These are phyloP conservation scores for Kazachstania sp. DNA, from an alignment of 1,139 yeast genomes.

Conservation along the genomic window DNA sequence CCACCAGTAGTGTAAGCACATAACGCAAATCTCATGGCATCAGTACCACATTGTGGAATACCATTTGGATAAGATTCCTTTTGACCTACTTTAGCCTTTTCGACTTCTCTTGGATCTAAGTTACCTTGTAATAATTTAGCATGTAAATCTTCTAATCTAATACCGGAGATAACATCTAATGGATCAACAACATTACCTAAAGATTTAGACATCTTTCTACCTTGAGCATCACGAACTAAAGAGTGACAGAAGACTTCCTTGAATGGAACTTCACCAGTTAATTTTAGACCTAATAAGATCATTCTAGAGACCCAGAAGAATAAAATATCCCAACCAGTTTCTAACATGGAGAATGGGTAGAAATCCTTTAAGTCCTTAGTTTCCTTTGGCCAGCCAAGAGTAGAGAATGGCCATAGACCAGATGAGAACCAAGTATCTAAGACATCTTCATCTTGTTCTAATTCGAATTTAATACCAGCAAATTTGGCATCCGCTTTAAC, in stretches of 20 bases:
- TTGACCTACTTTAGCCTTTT: constrained; percentile 84
- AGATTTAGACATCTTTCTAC: constrained; percentile 97
- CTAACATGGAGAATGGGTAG: constrained; percentile 87
- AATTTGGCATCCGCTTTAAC: constrained; percentile 69
- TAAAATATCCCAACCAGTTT: constrained; percentile 98
- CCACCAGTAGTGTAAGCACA: constrained; percentile 99
- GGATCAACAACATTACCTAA: constrained; percentile 96
- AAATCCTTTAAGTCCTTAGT: constrained; percentile 67
- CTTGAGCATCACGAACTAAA: constrained; percentile 97
- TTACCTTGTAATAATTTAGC: constrained; percentile 73
- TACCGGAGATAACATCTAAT: constrained; percentile 85
- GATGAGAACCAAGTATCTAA: constrained; percentile 98
- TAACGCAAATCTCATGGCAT: constrained; percentile 93
- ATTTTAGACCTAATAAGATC: constrained; percentile 83
- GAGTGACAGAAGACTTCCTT: constrained; percentile 97
- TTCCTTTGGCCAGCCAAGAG: constrained; percentile 90
- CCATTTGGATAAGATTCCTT: constrained; percentile 88
- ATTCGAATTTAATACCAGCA: constrained; percentile 58
- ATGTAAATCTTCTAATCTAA: constrained; percentile 69
- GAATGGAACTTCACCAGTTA: constrained; percentile 89
- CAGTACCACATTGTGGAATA: constrained; percentile 99
- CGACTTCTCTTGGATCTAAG: constrained; percentile 81
- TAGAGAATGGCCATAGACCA: constrained; percentile 96
- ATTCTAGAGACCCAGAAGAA: constrained; percentile 98
- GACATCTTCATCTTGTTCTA: constrained; percentile 96